A percentile compares a stretch with the other conserved stretches of the same genome.
Conservation (phyloP, 805 yeast species). For the Candida boidinii region DNA sequence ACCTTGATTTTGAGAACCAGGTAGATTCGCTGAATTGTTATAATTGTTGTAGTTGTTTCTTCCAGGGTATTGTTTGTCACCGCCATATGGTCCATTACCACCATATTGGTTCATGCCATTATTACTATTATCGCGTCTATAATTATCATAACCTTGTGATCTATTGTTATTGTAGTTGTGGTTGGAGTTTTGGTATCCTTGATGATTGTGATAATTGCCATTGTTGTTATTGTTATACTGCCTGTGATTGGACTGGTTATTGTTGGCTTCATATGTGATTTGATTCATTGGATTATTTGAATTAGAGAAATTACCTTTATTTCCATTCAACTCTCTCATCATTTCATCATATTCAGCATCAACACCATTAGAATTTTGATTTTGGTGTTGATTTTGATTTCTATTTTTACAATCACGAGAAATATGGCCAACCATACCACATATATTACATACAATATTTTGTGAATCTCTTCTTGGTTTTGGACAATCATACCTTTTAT, state of each 20-base stretch:
- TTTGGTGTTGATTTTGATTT: constrained; percentile 4
- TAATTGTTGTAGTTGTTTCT: too few relatives aligned
- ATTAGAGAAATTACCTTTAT: constrained; percentile 2
- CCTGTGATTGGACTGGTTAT: neutral
- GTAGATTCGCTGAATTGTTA: too few relatives aligned
- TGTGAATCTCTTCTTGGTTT: constrained; percentile 39
- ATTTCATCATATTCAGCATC: constrained; percentile 43
- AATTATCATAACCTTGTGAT: neutral
- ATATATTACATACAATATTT: constrained; percentile 59
- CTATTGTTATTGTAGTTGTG: constrained; percentile 1
- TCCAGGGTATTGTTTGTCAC: too few relatives aligned
- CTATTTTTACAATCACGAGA: constrained; percentile 70
- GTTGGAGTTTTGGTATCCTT: constrained; percentile 1
- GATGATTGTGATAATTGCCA: neutral
- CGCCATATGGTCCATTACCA: too few relatives aligned
- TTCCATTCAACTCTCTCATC: constrained; percentile 38
- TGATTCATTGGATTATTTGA: constrained; percentile 1
- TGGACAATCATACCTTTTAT: constrained; percentile 59
- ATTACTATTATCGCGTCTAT: too few relatives aligned
- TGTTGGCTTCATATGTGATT: neutral
- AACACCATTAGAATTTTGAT: constrained; percentile 17
- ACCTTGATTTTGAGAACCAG: too few relatives aligned
- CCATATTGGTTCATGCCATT: too few relatives aligned
- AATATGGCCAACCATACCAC: constrained; percentile 81
- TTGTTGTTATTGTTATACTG: constrained; percentile 1